Evolutionary conservation across 257 asterid species (phyloP), one percentile per base, ranked within the genome.

Genomic region (Perilla frutescens): DNA sequence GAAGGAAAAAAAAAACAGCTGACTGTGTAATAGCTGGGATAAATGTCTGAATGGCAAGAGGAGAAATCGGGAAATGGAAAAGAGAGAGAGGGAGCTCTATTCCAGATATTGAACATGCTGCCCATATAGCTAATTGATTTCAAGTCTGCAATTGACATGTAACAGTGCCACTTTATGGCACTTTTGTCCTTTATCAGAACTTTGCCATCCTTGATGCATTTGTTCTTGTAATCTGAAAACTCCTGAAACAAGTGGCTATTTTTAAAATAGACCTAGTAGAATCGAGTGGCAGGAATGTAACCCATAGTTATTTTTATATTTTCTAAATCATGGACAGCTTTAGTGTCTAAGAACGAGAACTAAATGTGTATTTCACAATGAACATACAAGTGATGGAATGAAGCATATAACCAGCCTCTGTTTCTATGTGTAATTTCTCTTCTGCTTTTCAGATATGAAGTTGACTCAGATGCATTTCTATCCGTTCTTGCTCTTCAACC

Each of bases 401-500:
- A 44, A 50, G 37, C 14, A 14, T 62, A 34, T 31, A 36, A 70
- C 44, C 44, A 32, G 53, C 11, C 39, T 62, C 37, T 70, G 47
- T 78, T 53, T 62, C 56, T 8, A 57, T 66, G 41, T 36, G n/a
- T 43, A 31, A 26, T 43, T 75, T 55, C 55, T 62, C 68, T 73
- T 44, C 31, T 62, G 29, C 77, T 75, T 53, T 66, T 58, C 75
- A 93, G 98, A 84, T 91, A 88, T 75, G 98, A 94, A 85, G 91
- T 91, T 67, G 97, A 94, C 71, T 88, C 97, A 7, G 98, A 94
- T 84, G 98, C 96, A 76, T 91, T 91, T 88, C 87, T 94, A 12
- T 89, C 97, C 4, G 96, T 93, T 41, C 88, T 94, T 73, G 98
- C 98, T 66, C 97, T 94, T 83, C 98, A 91, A 77, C 97, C 97